Evolutionary conservation across 2,329 filamentous ascomycete species (phyloP).

Genomic region (Colletotrichum noveboracense): DNA sequence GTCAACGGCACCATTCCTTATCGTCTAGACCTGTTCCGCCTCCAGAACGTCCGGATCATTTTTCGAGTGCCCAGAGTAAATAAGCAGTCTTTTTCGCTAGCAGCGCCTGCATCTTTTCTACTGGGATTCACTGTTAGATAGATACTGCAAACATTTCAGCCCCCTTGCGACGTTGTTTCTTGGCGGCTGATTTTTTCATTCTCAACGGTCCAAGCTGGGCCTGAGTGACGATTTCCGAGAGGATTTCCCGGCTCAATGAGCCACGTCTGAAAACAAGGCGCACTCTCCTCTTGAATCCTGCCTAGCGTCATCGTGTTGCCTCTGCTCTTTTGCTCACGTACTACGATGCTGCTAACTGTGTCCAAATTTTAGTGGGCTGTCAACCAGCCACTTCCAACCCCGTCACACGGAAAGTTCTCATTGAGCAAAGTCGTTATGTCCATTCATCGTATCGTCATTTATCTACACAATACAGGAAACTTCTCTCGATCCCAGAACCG

Average conservation of each 20-base stretch:
- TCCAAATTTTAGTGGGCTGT: background rate
- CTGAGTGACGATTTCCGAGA: background rate
- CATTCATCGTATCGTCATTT: constrained; percentile 21
- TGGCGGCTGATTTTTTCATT: background rate
- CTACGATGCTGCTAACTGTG: background rate
- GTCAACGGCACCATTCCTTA: constrained; percentile 85
- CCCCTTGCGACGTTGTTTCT: background rate
- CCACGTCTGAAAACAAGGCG: background rate
- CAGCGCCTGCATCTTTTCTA: constrained; percentile 77
- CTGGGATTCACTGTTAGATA: constrained; percentile 95
- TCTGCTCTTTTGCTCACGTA: background rate
- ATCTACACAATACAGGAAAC: constrained; percentile 8
- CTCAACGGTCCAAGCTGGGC: background rate
- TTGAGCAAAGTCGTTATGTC: background rate
- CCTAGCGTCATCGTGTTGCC: background rate
- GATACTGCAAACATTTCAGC: constrained; percentile 78
- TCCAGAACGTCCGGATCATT: constrained; percentile 91
- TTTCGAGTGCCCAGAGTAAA: constrained; percentile 82
- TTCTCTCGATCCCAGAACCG: background rate
- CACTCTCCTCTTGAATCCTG: background rate
- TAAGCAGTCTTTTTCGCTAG: constrained; percentile 96
- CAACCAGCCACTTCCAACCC: background rate
- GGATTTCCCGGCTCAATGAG: background rate
- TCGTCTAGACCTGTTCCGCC: constrained; percentile 79
- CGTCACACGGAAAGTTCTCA: background rate